Evolutionary conservation across 225 moss, liverwort and hornwort genomes (phyloP).

Genomic region (Bryoerythrophyllum caledonicum): DNA sequence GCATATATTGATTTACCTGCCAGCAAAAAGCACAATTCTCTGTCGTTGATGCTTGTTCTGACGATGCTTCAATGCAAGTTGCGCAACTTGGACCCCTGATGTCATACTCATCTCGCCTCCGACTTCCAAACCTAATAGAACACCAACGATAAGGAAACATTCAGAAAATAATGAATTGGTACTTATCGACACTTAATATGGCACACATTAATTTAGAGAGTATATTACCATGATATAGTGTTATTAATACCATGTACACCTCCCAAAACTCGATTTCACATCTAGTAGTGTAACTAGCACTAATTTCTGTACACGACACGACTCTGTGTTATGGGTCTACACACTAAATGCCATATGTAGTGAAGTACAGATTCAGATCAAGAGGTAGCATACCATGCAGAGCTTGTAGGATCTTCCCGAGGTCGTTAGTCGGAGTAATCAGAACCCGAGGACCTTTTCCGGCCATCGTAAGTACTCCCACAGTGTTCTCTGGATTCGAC

Average conservation of each 20-base stretch:
- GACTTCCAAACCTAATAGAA: slow-evolving; percentile 73
- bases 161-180: background rate
- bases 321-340: no score
- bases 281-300: no score
- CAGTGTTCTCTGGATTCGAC: slow-evolving; percentile 94
- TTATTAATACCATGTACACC: no score
- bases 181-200: no score
- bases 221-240: no score
- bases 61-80: slow-evolving; percentile 91
- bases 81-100: slow-evolving; percentile 97
- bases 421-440: slow-evolving; percentile 91
- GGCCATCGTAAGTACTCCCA: slow-evolving; percentile 95
- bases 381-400: slow-evolving; percentile 71
- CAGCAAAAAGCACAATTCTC: slow-evolving; percentile 95
- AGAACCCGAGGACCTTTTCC: slow-evolving; percentile 99
- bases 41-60: slow-evolving; percentile 97
- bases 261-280: no score
- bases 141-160: background rate
- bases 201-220: no score
- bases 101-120: slow-evolving; percentile 94
- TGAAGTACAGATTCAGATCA: background rate
- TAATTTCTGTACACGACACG: no score
- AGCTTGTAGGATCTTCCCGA: slow-evolving; percentile 95
- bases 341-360: background rate
- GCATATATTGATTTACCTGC: slow-evolving; percentile 59